Conservation (phyloP, 345 rosid species). For the Dipteronia dyeriana region DNA sequence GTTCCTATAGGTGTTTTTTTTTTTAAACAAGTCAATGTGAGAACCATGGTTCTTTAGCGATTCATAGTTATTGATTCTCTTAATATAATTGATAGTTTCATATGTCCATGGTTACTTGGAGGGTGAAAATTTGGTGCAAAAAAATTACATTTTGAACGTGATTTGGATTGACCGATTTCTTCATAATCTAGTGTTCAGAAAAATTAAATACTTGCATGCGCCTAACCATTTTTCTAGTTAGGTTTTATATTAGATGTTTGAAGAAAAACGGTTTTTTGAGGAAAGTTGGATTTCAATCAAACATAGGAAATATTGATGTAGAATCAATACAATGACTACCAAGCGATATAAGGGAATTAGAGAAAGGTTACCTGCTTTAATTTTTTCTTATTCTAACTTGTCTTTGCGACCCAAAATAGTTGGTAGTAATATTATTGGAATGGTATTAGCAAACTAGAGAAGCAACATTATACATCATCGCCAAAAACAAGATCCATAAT, state of each 20-base stretch:
- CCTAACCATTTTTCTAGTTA: not conserved
- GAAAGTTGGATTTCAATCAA: not conserved
- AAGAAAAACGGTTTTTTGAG: not conserved
- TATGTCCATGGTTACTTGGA: not conserved
- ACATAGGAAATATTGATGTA: too few relatives aligned
- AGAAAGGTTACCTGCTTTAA: too few relatives aligned
- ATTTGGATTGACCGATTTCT: not conserved
- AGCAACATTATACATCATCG: too few relatives aligned
- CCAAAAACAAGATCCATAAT: too few relatives aligned
- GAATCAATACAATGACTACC: too few relatives aligned
- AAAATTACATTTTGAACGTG: too few relatives aligned
- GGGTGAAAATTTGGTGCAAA: not conserved
- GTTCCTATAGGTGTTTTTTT: conserved; percentile 71
- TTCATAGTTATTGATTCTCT: not conserved
- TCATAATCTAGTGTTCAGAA: not conserved
- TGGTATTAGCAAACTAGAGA: too few relatives aligned
- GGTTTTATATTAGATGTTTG: not conserved
- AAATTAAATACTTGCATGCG: not conserved
- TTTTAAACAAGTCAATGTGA: conserved; percentile 71
- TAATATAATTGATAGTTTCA: not conserved
- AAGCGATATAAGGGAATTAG: too few relatives aligned
- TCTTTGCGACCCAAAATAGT: too few relatives aligned
- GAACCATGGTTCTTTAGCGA: conserved; percentile 15
- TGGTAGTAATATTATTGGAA: too few relatives aligned
- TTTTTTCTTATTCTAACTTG: too few relatives aligned